Evolutionary conservation across 306 rosid genomes (phyloP).

Genomic region (Pyrus communis): DNA sequence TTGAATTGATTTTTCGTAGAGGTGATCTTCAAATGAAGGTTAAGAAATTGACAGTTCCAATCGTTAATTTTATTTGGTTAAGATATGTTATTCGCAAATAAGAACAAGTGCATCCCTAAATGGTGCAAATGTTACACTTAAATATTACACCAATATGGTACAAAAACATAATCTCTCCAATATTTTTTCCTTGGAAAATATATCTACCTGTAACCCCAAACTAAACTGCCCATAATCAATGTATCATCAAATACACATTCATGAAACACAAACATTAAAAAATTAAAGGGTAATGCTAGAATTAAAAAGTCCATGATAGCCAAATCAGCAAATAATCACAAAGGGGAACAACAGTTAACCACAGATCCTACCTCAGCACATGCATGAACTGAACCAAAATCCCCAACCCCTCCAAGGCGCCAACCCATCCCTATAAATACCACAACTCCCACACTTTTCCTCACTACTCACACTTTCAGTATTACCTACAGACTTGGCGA

Average conservation of each 20-base stretch:
- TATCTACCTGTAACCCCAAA: background rate
- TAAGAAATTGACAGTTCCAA: too few species aligned
- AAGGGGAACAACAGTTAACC: background rate
- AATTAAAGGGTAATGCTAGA: too few species aligned
- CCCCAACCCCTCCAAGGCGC: background rate
- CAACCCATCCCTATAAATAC: constrained; percentile 28
- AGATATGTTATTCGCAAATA: too few species aligned
- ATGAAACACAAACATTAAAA: background rate
- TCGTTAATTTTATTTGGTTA: too few species aligned
- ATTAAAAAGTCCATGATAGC: constrained; percentile 13
- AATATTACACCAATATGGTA: too few species aligned
- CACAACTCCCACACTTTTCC: constrained; percentile 7
- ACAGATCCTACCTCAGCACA: background rate
- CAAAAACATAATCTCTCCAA: too few species aligned
- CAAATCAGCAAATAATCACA: constrained; percentile 10
- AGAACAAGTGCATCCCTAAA: too few species aligned
- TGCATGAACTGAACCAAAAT: constrained; percentile 42
- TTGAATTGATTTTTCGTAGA: too few species aligned
- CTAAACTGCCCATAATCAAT: background rate
- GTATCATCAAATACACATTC: background rate
- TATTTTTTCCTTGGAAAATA: too few species aligned
- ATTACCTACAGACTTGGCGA: background rate
- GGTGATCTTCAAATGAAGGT: too few species aligned
- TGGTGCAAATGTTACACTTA: too few species aligned
- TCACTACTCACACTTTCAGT: constrained; percentile 10